phyloP scores from a whole-genome alignment of 257 asterid species.

The Ocimum tenuiflorum region DNA sequence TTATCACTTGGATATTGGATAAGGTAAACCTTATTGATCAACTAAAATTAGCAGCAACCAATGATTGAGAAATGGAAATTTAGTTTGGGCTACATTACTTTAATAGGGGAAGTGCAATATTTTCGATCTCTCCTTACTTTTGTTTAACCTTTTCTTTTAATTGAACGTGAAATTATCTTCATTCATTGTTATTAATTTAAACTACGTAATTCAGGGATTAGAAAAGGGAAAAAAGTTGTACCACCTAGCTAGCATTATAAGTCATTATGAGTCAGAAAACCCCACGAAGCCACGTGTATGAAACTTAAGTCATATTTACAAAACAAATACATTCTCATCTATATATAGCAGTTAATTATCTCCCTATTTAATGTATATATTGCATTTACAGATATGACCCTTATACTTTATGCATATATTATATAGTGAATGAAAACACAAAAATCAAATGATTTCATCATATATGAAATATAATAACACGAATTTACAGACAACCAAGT shows the following conservation, averaged over 20 bases:
- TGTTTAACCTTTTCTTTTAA: too few species aligned
- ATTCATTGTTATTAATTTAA: too few species aligned
- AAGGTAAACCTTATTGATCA: too few species aligned
- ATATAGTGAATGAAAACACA: too few species aligned
- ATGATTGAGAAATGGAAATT: too few species aligned
- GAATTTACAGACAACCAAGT: background rate
- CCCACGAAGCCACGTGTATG: slow-evolving; percentile 24
- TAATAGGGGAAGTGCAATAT: too few species aligned
- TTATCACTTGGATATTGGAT: too few species aligned
- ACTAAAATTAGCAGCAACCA: too few species aligned
- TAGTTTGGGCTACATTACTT: too few species aligned
- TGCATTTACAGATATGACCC: background rate
- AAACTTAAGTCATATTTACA: background rate
- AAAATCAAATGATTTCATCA: background rate
- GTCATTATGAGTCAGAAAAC: slow-evolving; percentile 7
- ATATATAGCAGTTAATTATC: background rate
- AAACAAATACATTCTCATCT: background rate
- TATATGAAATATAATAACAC: background rate
- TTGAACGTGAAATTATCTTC: too few species aligned
- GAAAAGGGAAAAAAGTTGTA: background rate
- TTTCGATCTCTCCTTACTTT: too few species aligned
- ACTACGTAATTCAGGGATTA: too few species aligned
- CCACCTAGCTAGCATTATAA: background rate
- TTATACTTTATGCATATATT: background rate
- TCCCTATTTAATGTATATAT: background rate